Evolutionary conservation across 2,329 filamentous ascomycete species (phyloP), one percentile per base, ranked within the genome.

Genomic region (Aspergillus awamori): DNA sequence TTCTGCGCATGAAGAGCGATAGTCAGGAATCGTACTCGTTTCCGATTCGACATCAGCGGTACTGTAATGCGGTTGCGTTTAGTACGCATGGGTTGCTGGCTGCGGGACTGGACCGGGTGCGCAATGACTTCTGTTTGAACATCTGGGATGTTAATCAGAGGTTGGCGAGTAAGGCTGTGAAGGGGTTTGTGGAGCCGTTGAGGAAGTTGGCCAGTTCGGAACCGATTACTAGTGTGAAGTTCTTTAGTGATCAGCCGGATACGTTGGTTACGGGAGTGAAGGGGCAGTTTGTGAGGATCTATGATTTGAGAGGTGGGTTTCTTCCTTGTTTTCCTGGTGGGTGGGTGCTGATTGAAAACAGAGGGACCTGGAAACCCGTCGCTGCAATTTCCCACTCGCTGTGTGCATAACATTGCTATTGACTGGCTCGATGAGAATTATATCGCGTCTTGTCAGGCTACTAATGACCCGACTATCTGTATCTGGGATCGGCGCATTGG

Each of bases 361-460:
- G 73, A 78, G 67, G 71, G 71, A 2, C 70, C 72, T 4, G 75
- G 75, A 2, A 78, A 76, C 56, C 75, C 78, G 13, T 76, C 76
- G n/a, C 63, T 83, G 59, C 71, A 82, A 69, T 79, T 84, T 56
- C 77, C 82, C 2, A 88, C 86, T 2, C 80, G 82, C 15, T 86
- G 86, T 67, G 86, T 89, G 8, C 84, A 88, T 70, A 88, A 88
- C 63, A 77, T 89, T 59, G 83, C 86, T 6, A 86, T 89, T 62
- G 85, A 89, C 72, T 85, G 84, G 63, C 73, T 85, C 53, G 86
- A 89, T 68, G 84, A 88, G 69, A 87, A 89, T 59, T 88, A 87
- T 69, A 86, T 89, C 66, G 82, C 86, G 4, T 87, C 86, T 13
- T 85, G 84, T 51, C 71, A 72, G 51, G 80, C 84, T 2, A 77